Evolutionary conservation across 495 filamentous ascomycete genomes (phyloP), one percentile per base, ranked within the genome.

Genomic region (Cudoniella acicularis): DNA sequence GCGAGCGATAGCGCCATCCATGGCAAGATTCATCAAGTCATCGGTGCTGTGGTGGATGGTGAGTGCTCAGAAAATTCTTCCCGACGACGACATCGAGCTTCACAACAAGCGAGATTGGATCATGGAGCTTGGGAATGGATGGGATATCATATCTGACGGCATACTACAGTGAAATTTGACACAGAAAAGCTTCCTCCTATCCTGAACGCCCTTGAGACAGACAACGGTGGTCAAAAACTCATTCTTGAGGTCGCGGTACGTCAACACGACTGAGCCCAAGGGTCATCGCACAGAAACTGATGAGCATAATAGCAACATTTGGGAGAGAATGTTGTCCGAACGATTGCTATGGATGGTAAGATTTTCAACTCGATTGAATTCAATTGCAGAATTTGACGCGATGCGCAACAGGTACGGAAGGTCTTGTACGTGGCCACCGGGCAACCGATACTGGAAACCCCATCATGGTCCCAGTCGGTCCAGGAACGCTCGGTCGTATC

Each of bases 281-380:
- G 52, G 51, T 42, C 46, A 47, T 57, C 17, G 23, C 52, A 59
- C 50, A 59, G 49, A 24, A 41, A 64, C 79, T 83, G 69, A 85
- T 72, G 30, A n/a, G 22, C 50, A 52, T 54, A 48, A 69, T 71
- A 96, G 92, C 94, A 98, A 96, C 94, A 98, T 85, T 81, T 98
- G 78, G 94, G 94, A 81, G 90, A 98, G 84, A 96, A 89, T 84
- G 91, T 96, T 73, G 95, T 98, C 76, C 88, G 94, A 79, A 92
- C 90, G 74, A 98, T 98, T 95, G 95, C 94, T 79, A 98, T 98
- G 94, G 94, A 98, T 79, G 94, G 94, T 96, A 85, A 77, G 88
- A 79, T 58, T 53, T 57, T 56, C n/a, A 23, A 30, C 21, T 48
- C 18, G 2, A 22, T 59, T 18, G 49, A 48, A 17, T 2, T 45